Conservation (phyloP, 73 alveolate species). For the Tetrahymena malaccensis region DNA sequence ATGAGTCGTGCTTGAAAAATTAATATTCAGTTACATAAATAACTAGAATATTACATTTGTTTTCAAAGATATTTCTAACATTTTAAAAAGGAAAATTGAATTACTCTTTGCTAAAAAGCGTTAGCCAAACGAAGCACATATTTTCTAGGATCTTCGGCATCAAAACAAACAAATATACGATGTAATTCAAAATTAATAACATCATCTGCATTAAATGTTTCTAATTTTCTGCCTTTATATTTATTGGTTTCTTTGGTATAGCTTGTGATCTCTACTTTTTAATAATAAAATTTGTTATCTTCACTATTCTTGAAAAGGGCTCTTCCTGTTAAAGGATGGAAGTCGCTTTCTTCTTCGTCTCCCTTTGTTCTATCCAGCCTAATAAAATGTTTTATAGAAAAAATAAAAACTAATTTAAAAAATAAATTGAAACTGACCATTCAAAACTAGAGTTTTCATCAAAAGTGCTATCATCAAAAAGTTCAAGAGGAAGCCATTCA, state of each 20-base stretch:
- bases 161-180: slow-evolving; percentile 58
- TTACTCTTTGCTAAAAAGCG: slow-evolving; percentile 58
- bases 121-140: slow-evolving; percentile 59
- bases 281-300: background rate
- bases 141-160: slow-evolving; percentile 75
- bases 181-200: slow-evolving; percentile 41
- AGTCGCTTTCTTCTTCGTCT: slow-evolving; percentile 63
- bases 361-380: slow-evolving; percentile 46
- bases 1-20: too few relatives aligned
- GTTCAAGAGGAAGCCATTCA: slow-evolving; percentile 97
- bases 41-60: background rate
- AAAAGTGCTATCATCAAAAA: slow-evolving; percentile 97
- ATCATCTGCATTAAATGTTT: slow-evolving; percentile 54
- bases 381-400: background rate
- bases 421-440: slow-evolving; percentile 57
- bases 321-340: slow-evolving; percentile 83
- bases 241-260: background rate
- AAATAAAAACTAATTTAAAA: background rate
- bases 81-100: background rate
- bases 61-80: too few relatives aligned
- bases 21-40: slow-evolving; percentile 45
- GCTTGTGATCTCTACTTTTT: slow-evolving; percentile 1
- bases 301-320: slow-evolving; percentile 45
- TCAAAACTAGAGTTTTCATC: slow-evolving; percentile 97
- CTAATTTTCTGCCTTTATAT: slow-evolving; percentile 4